Conservation (phyloP, 805 yeast species). For the Wickerhamiella allomyrinae region DNA sequence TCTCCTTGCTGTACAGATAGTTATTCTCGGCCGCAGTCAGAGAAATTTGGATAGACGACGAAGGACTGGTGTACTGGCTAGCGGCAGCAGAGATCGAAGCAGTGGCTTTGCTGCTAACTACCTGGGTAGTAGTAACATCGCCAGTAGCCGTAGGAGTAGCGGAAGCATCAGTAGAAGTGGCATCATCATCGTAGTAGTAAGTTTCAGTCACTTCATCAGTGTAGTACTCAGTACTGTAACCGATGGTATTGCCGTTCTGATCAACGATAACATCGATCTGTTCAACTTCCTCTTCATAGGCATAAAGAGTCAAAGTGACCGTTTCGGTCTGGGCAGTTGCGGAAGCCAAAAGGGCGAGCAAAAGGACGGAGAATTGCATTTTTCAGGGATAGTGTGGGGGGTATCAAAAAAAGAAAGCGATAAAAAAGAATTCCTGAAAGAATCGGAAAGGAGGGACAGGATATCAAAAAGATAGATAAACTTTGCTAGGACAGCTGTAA, state of each 20-base stretch:
- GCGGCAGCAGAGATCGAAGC: conserved; percentile 5
- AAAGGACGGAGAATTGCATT: conserved; percentile 2
- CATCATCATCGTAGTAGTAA: not conserved
- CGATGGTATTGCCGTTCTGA: conserved; percentile 6
- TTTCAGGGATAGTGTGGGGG: not conserved
- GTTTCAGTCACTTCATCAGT: not conserved
- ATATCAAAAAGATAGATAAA: too few species aligned
- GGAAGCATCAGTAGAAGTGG: conserved; percentile 7
- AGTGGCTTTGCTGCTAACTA: conserved; percentile 3
- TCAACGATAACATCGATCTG: conserved; percentile 17
- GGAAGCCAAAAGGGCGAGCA: conserved; percentile 3
- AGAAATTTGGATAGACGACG: conserved; percentile 4
- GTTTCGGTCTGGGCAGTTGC: too few species aligned
- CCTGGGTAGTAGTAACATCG: conserved; percentile 3
- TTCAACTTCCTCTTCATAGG: too few species aligned
- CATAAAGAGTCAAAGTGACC: conserved; percentile 14
- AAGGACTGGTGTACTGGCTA: conserved; percentile 4
- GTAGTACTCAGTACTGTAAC: not conserved
- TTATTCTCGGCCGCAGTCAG: conserved; percentile 2
- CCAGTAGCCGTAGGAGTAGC: conserved; percentile 5
- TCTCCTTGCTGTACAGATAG: conserved; percentile 1
- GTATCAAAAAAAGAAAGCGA: too few species aligned
- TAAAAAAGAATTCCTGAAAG: too few species aligned
- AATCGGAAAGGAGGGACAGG: too few species aligned
- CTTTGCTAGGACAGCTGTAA: too few species aligned